These are phyloP conservation scores for Nemania abortiva DNA, from an alignment of 2,329 filamentous ascomycete species.

Conservation along the genomic window DNA sequence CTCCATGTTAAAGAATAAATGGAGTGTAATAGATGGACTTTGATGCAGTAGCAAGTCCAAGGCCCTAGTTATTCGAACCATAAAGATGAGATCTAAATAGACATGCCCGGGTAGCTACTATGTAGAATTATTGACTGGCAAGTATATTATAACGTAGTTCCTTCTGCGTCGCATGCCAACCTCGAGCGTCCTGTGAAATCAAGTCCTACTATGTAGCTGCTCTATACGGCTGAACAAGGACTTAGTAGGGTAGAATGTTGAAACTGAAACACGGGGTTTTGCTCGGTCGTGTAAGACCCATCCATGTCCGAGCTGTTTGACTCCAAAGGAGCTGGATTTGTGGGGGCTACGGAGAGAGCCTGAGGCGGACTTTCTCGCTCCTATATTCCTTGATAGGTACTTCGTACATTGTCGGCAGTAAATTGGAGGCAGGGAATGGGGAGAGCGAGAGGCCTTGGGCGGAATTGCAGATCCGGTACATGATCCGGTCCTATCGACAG, in stretches of 20 bases:
- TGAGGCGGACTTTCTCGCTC: conserved; percentile 4
- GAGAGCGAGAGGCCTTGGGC: background rate
- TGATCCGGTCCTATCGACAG: background rate
- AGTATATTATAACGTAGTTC: too few relatives aligned
- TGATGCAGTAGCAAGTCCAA: too few relatives aligned
- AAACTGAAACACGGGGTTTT: conserved; percentile 31
- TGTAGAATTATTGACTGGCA: too few relatives aligned
- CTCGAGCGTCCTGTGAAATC: background rate
- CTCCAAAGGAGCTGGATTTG: conserved; percentile 12
- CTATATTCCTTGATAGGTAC: too few relatives aligned
- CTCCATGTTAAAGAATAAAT: too few relatives aligned
- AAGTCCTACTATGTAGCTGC: background rate
- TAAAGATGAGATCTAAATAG: too few relatives aligned
- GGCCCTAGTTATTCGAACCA: too few relatives aligned
- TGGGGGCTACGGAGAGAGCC: conserved; percentile 12
- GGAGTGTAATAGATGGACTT: too few relatives aligned
- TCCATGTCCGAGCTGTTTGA: conserved; percentile 9
- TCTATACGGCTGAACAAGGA: background rate
- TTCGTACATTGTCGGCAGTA: too few relatives aligned
- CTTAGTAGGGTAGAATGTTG: conserved; percentile 4
- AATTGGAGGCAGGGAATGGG: too few relatives aligned
- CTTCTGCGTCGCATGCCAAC: background rate
- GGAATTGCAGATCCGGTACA: background rate
- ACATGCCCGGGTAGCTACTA: too few relatives aligned
- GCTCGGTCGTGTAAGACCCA: conserved; percentile 27